Evolutionary conservation across 2,329 filamentous ascomycete genomes (phyloP).

Genomic region (Apiospora malaysiana): DNA sequence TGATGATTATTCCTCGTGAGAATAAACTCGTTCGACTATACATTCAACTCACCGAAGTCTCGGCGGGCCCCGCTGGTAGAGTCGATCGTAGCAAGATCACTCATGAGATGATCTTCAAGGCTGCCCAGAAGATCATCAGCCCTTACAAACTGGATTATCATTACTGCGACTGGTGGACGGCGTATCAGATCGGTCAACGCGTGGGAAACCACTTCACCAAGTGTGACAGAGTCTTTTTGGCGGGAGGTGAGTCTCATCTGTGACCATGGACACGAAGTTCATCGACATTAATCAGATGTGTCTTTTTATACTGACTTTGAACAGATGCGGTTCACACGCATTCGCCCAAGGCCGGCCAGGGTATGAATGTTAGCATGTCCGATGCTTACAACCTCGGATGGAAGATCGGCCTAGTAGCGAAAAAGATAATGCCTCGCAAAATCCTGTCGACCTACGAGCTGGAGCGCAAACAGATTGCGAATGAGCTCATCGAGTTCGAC

Average conservation of each 20-base stretch:
- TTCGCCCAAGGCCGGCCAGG: constrained; percentile 68
- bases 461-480: constrained; percentile 60
- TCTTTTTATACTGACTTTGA: constrained; percentile 3
- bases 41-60: constrained; percentile 63
- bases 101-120: constrained; percentile 65
- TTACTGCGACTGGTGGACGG: constrained; percentile 66
- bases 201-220: constrained; percentile 63
- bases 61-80: constrained; percentile 48
- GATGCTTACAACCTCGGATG: constrained; percentile 24
- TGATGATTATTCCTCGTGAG: constrained; percentile 71
- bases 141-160: constrained; percentile 71
- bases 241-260: constrained; percentile 52
- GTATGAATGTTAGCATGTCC: constrained; percentile 64
- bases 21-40: constrained; percentile 68
- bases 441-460: constrained; percentile 49
- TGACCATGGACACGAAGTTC: neutral
- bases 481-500: constrained; percentile 64
- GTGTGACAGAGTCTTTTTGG: constrained; percentile 68
- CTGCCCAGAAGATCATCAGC: constrained; percentile 67
- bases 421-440: constrained; percentile 38
- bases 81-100: constrained; percentile 68
- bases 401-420: constrained; percentile 47
- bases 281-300: neutral
- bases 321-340: constrained; percentile 61
- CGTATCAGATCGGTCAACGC: constrained; percentile 71